These are phyloP conservation scores for Collybia nuda DNA, from an alignment of 768 basidiomycete genomes.

Conservation along the genomic window DNA sequence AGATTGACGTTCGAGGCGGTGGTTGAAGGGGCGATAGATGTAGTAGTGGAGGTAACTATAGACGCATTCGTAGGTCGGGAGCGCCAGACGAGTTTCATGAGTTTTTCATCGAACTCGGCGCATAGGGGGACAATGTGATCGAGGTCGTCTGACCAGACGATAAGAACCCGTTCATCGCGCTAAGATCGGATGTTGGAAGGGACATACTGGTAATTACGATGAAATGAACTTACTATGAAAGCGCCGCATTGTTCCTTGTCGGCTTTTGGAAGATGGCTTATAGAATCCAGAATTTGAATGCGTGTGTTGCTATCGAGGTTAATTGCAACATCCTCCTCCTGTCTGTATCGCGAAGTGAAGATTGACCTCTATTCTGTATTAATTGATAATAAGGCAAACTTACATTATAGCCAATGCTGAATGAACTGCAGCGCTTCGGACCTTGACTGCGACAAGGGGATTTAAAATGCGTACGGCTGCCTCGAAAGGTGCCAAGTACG, in stretches of 20 bases:
- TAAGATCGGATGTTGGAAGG: slow-evolving; percentile 25
- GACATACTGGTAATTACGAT: neutral
- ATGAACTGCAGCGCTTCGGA: slow-evolving; percentile 78
- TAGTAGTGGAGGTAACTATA: slow-evolving; percentile 34
- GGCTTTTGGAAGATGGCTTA: slow-evolving; percentile 65
- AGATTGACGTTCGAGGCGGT: slow-evolving; percentile 56
- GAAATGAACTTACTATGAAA: slow-evolving; percentile 60
- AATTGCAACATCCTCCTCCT: slow-evolving; percentile 59
- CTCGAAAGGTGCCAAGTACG: slow-evolving; percentile 79
- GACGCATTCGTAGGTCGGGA: slow-evolving; percentile 39
- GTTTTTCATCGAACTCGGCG: slow-evolving; percentile 69
- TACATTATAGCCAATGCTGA: slow-evolving; percentile 73
- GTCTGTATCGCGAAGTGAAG: slow-evolving; percentile 29
- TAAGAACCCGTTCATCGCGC: slow-evolving; percentile 82
- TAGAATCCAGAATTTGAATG: slow-evolving; percentile 80
- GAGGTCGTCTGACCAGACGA: slow-evolving; percentile 84
- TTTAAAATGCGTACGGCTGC: slow-evolving; percentile 74
- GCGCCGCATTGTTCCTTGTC: slow-evolving; percentile 93
- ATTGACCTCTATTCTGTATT: slow-evolving; percentile 1
- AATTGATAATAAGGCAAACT: slow-evolving; percentile 16
- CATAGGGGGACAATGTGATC: slow-evolving; percentile 77
- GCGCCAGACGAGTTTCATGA: slow-evolving; percentile 58
- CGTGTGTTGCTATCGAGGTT: slow-evolving; percentile 79
- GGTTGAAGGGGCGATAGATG: slow-evolving; percentile 43
- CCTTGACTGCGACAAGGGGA: slow-evolving; percentile 82